Evolutionary conservation across 2,329 filamentous ascomycete species (phyloP).

Genomic region (Hypocrella siamensis): DNA sequence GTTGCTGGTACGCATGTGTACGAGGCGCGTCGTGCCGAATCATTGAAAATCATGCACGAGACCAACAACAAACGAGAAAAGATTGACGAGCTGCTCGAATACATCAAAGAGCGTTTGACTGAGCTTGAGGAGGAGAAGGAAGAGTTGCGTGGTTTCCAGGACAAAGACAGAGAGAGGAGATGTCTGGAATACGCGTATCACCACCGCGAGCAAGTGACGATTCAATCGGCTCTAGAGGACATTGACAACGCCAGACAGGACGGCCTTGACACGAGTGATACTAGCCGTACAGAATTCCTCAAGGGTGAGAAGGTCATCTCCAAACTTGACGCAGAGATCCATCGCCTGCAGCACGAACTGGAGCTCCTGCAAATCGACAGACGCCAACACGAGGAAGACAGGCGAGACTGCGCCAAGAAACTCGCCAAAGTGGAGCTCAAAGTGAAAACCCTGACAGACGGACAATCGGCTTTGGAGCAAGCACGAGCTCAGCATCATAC

Average conservation of each 20-base stretch:
- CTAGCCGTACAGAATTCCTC: constrained; percentile 60
- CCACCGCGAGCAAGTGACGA: constrained; percentile 70
- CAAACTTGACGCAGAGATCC: constrained; percentile 63
- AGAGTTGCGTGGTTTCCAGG: constrained; percentile 83
- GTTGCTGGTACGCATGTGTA: constrained; percentile 98
- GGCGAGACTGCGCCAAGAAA: constrained; percentile 62
- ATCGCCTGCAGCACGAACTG: constrained; percentile 64
- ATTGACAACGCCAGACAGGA: constrained; percentile 71
- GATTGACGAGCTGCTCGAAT: constrained; percentile 82
- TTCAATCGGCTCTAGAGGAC: constrained; percentile 61
- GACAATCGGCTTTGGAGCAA: constrained; percentile 63
- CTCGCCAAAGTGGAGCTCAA: constrained; percentile 79
- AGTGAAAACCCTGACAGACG: constrained; percentile 68
- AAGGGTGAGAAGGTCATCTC: constrained; percentile 67
- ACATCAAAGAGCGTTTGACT: constrained; percentile 75
- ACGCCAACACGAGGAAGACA: constrained; percentile 76
- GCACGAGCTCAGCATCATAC: constrained; percentile 53
- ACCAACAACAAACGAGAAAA: constrained; percentile 89
- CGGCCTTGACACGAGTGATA: constrained; percentile 72
- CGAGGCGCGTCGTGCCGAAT: constrained; percentile 80
- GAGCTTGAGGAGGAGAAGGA: constrained; percentile 97
- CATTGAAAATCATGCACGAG: constrained; percentile 90
- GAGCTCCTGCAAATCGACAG: constrained; percentile 77
- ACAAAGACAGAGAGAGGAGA: constrained; percentile 81
- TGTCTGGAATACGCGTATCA: constrained; percentile 93